Evolutionary conservation across 257 asterid genomes (phyloP).

Genomic region (Solanum arcanum): DNA sequence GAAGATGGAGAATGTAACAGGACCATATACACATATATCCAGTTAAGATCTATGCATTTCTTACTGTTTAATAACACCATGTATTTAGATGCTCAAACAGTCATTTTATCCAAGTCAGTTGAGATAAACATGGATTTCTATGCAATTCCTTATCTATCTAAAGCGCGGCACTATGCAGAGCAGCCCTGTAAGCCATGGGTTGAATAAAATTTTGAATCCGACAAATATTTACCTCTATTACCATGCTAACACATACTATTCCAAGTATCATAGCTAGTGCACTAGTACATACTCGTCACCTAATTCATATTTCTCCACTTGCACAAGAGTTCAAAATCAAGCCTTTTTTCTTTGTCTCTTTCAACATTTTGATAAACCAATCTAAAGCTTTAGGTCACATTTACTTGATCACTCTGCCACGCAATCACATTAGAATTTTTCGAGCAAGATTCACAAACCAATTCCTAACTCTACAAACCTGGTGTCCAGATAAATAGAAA

Average conservation of each 20-base stretch:
- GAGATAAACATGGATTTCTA: not conserved
- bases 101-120: not conserved
- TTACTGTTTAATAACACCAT: not conserved
- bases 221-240: not conserved
- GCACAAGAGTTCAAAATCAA: not conserved
- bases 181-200: not conserved
- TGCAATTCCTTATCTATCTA: not conserved
- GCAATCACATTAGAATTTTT: not conserved
- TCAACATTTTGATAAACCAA: not conserved
- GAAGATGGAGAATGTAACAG: not conserved
- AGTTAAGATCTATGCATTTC: not conserved
- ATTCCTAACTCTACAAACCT: not conserved
- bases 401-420: not conserved
- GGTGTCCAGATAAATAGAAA: not conserved
- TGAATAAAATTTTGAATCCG: not conserved
- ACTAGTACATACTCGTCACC: not conserved
- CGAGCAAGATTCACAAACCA: not conserved
- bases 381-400: not conserved
- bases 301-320: not conserved
- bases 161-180: not conserved
- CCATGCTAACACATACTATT: not conserved
- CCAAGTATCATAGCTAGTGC: not conserved
- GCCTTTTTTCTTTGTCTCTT: not conserved
- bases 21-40: not conserved
- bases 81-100: not conserved